A percentile compares a stretch with the other conserved stretches of the same genome.
phyloP scores from a whole-genome alignment of 352 stramenopile species.

The Phytophthora hibernalis region DNA sequence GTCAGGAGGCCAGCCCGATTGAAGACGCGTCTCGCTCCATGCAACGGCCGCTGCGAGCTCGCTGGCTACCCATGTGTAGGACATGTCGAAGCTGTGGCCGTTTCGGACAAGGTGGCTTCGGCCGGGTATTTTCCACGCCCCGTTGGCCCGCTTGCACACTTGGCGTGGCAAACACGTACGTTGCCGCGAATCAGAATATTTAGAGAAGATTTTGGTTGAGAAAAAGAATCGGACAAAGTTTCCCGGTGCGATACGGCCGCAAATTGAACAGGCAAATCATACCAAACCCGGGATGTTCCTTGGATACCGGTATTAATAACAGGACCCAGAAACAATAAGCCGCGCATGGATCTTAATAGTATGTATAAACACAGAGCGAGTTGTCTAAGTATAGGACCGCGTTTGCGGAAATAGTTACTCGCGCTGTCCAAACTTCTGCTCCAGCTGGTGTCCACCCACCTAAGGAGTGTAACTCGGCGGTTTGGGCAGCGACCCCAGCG shows the following conservation, averaged over 20 bases:
- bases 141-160: slow-evolving; percentile 22
- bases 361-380: too few relatives aligned
- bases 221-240: slow-evolving; percentile 26
- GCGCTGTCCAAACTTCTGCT: background rate
- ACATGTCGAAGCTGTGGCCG: background rate
- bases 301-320: too few relatives aligned
- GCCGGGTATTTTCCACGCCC: background rate
- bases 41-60: slow-evolving; percentile 10
- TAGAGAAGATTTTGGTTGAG: slow-evolving; percentile 21
- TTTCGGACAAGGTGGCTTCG: slow-evolving; percentile 18
- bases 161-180: slow-evolving; percentile 8
- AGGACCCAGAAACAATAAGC: too few relatives aligned
- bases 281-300: too few relatives aligned
- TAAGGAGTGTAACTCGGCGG: background rate
- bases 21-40: slow-evolving; percentile 16
- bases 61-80: slow-evolving; percentile 1
- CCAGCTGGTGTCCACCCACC: background rate
- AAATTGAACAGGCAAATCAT: too few relatives aligned
- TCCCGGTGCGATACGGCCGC: slow-evolving; percentile 20
- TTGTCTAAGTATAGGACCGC: too few relatives aligned
- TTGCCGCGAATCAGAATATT: slow-evolving; percentile 21
- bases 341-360: too few relatives aligned
- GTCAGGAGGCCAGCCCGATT: slow-evolving; percentile 1
- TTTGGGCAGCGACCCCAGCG: background rate
- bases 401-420: too few relatives aligned